A percentile compares a stretch with the other conserved stretches of the same genome.
Conservation (phyloP, 768 basidiomycete genomes). For the Sarcodon sp. region DNA sequence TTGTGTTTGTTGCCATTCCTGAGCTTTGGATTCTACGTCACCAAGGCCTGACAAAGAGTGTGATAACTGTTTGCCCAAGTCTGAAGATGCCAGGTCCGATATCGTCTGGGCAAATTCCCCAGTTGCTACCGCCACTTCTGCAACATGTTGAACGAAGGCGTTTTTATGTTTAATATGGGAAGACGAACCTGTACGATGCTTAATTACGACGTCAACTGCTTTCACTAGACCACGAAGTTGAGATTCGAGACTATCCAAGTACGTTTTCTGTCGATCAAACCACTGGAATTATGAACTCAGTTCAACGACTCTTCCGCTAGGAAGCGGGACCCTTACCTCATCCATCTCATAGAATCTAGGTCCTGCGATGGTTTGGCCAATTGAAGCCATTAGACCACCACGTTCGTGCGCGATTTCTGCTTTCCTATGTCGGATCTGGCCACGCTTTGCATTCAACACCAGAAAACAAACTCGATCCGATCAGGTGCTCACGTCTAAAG, state of each 20-base stretch:
- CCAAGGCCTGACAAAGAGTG: slow-evolving; percentile 58
- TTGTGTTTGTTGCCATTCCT: slow-evolving; percentile 63
- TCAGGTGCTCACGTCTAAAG: slow-evolving; percentile 59
- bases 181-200: slow-evolving; percentile 58
- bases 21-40: slow-evolving; percentile 60
- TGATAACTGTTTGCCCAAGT: slow-evolving; percentile 55
- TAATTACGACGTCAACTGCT: slow-evolving; percentile 77
- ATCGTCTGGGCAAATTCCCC: slow-evolving; percentile 75
- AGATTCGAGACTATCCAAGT: slow-evolving; percentile 82
- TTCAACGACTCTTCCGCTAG: neutral
- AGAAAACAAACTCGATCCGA: neutral
- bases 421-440: slow-evolving; percentile 79
- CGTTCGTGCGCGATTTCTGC: slow-evolving; percentile 65
- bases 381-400: slow-evolving; percentile 72
- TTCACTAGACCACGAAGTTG: slow-evolving; percentile 82
- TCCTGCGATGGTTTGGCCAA: slow-evolving; percentile 70
- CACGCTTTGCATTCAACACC: neutral
- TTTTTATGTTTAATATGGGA: neutral
- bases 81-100: slow-evolving; percentile 58
- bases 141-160: neutral
- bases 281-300: slow-evolving; percentile 35
- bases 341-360: slow-evolving; percentile 83
- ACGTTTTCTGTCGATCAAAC: slow-evolving; percentile 81
- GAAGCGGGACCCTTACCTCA: slow-evolving; percentile 34
- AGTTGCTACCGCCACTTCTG: slow-evolving; percentile 58